Conservation (phyloP, 2,329 filamentous ascomycete genomes). For the Fusarium tjaetaba region DNA sequence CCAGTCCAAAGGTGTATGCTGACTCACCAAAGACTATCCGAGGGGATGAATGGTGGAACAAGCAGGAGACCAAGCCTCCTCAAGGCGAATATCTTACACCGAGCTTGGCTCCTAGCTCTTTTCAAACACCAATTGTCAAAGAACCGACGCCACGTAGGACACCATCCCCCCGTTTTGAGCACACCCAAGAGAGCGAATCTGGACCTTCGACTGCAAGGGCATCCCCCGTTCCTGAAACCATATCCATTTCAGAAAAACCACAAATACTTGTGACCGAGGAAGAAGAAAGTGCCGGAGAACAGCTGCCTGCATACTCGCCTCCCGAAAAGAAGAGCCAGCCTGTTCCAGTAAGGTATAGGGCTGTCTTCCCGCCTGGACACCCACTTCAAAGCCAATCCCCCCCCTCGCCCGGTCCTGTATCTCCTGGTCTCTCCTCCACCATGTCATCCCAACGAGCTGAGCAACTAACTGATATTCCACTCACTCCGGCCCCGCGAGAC, state of each 20-base stretch:
- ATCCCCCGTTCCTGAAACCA: slow-evolving; percentile 22
- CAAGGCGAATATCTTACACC: slow-evolving; percentile 30
- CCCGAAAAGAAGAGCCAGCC: slow-evolving; percentile 51
- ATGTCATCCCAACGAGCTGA: slow-evolving; percentile 72
- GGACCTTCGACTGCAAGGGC: slow-evolving; percentile 35
- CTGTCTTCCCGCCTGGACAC: slow-evolving; percentile 67
- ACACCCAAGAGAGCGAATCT: slow-evolving; percentile 11
- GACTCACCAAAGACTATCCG: slow-evolving; percentile 46
- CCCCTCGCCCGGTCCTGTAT: slow-evolving; percentile 68
- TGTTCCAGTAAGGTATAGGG: slow-evolving; percentile 60
- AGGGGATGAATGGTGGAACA: slow-evolving; percentile 53
- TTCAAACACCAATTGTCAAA: slow-evolving; percentile 50
- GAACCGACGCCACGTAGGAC: slow-evolving; percentile 50
- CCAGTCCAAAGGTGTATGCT: slow-evolving; percentile 49
- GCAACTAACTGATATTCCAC: slow-evolving; percentile 67
- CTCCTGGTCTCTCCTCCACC: slow-evolving; percentile 68
- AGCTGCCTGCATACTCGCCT: slow-evolving; percentile 67
- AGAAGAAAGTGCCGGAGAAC: slow-evolving; percentile 45
- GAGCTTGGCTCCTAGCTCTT: slow-evolving; percentile 22
- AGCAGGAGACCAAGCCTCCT: slow-evolving; percentile 20
- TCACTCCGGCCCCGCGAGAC: slow-evolving; percentile 54
- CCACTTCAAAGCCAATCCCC: slow-evolving; percentile 59
- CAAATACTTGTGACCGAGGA: slow-evolving; percentile 53
- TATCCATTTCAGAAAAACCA: slow-evolving; percentile 50
- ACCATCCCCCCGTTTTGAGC: slow-evolving; percentile 43